Base-by-base conservation (phyloP, 441 rosid genomes). In the Corymbia citriodora region DNA sequence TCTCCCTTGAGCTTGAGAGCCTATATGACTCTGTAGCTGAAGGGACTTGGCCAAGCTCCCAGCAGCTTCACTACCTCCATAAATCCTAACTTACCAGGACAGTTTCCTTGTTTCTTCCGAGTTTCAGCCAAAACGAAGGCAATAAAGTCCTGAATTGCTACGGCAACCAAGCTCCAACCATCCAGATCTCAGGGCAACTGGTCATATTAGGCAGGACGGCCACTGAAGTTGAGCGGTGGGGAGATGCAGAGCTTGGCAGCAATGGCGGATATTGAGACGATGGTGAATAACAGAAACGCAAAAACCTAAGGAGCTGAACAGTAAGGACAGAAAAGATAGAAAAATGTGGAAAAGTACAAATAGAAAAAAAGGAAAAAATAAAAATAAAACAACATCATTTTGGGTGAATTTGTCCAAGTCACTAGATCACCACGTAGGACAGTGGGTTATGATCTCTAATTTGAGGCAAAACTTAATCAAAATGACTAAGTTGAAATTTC, bases 1-100 rank as follows among this genome's bases (percentile, higher is more conserved):
- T 92, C 68, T 36, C 92, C 95, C 59, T 95, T 94, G 81, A 91
- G 92, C 90, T 92, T 92, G 14, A 95, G 94, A 15, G 90, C 93
- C 95, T 95, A 94, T 55, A 92, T 88, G 33, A 93, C 93, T 85
- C 95, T 92, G 89, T 89, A 90, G 87, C 94, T 87, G 81, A 88
- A 93, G 29, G 92, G 74, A 90, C 96, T 94, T 11, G 79, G 89
- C 94, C 92, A 91, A 9, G 89, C 57, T 88, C 94, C 94, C 2
- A 92, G 90, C 52, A 93, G 92, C 91, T 92, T 93, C 89, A 91
- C 91, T 89, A 91, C 92, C 48, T 91, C 94, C 95, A 90, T 94
- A 15, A n/a, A 14, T 7, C 19, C 36, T 7, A 14, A 65, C 18
- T 14, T 7, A 14, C n/a, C 18, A 7, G 18, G n/a, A 65, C 36